phyloP scores from a whole-genome alignment of 805 yeast genomes.

The Saturnispora saitoi region DNA sequence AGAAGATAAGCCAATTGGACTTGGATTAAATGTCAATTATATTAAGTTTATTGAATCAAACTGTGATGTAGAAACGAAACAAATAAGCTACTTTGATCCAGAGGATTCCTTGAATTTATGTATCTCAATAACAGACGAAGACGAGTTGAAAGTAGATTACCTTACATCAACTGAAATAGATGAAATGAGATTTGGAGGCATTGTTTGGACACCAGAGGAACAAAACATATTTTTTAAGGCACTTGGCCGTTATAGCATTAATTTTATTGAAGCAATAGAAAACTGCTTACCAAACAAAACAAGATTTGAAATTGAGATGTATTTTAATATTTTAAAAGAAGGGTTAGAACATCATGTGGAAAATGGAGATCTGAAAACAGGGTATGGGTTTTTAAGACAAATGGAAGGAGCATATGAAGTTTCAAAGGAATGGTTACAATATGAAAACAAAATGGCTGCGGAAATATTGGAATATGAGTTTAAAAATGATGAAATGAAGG shows the following conservation, averaged over 20 bases:
- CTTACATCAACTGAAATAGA: neutral
- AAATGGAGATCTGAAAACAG: slow-evolving; percentile 21
- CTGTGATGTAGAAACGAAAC: slow-evolving; percentile 4
- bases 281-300: slow-evolving; percentile 32
- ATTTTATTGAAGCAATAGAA: slow-evolving; percentile 34
- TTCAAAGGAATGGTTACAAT: slow-evolving; percentile 1
- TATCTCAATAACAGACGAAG: slow-evolving; percentile 2
- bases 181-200: neutral
- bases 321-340: slow-evolving; percentile 30
- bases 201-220: slow-evolving; percentile 38
- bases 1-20: neutral
- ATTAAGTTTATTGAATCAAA: slow-evolving; percentile 6
- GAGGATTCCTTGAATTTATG: neutral
- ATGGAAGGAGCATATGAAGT: slow-evolving; percentile 9
- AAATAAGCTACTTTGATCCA: neutral
- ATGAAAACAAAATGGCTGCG: neutral
- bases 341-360: neutral
- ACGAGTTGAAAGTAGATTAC: slow-evolving; percentile 25
- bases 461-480: slow-evolving; percentile 1
- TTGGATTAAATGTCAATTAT: slow-evolving; percentile 2
- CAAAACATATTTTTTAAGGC: slow-evolving; percentile 44
- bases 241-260: slow-evolving; percentile 42
- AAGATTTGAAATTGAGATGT: slow-evolving; percentile 39
- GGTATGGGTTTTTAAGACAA: slow-evolving; percentile 13
- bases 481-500: neutral